phyloP scores from a whole-genome alignment of 2,329 filamentous ascomycete species.

The Fusarium secorum region DNA sequence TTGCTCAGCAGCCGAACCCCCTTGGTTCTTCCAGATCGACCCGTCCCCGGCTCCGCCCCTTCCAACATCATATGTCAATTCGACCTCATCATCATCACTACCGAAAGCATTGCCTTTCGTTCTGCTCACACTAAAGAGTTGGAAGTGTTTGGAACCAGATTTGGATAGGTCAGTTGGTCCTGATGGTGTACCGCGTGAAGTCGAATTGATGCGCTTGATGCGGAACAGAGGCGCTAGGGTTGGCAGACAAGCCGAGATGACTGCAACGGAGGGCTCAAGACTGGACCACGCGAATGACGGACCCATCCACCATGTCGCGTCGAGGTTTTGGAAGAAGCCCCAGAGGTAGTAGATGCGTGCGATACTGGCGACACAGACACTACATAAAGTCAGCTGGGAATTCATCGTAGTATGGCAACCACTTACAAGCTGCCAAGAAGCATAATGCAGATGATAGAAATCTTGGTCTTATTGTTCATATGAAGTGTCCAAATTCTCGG shows the following conservation, averaged over 20 bases:
- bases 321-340: conserved; percentile 14
- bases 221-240: conserved; percentile 6
- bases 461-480: conserved; percentile 16
- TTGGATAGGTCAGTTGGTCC: conserved; percentile 6
- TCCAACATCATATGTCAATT: conserved; percentile 2
- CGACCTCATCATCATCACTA: conserved; percentile 8
- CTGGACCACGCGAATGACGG: conserved; percentile 16
- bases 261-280: conserved; percentile 1
- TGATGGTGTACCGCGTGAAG: conserved; percentile 5
- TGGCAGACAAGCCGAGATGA: not conserved
- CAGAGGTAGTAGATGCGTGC: conserved; percentile 11
- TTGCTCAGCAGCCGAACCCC: not conserved
- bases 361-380: conserved; percentile 13
- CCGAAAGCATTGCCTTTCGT: not conserved
- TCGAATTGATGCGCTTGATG: not conserved
- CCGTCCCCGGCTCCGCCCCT: not conserved
- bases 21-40: not conserved
- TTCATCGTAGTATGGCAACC: accelerated
- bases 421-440: conserved; percentile 17
- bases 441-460: conserved; percentile 15
- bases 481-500: conserved; percentile 11
- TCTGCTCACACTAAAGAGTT: conserved; percentile 1
- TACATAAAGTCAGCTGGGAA: not conserved
- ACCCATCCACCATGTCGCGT: conserved; percentile 15
- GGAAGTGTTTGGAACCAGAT: conserved; percentile 1